A percentile compares a stretch with the other conserved stretches of the same genome.
Conservation (phyloP, 2,329 filamentous ascomycete species). For the Tolypocladium guangdongense region DNA sequence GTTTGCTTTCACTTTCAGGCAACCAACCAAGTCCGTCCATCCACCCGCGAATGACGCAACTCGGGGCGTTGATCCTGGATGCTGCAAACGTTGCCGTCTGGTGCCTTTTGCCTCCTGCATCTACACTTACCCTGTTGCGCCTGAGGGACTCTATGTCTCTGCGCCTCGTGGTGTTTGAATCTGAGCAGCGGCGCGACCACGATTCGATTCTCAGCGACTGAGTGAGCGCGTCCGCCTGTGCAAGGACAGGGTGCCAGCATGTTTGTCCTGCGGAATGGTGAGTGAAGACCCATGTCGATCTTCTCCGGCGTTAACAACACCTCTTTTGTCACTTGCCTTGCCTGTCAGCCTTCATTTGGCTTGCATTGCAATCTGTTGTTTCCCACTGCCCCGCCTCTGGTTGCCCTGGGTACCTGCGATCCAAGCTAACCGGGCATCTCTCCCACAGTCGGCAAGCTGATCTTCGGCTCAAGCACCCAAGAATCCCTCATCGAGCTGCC, state of each 20-base stretch:
- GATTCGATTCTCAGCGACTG: neutral
- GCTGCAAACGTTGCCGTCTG: neutral
- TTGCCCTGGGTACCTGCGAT: no score
- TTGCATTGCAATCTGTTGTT: neutral
- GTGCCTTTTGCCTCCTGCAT: neutral
- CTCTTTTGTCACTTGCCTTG: neutral
- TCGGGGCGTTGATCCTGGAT: neutral
- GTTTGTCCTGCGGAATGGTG: slow-evolving; percentile 35
- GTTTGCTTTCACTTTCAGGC: neutral
- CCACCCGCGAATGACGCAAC: neutral
- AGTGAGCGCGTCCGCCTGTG: neutral
- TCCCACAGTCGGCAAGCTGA: slow-evolving; percentile 69
- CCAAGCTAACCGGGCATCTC: neutral
- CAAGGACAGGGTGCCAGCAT: slow-evolving; percentile 12
- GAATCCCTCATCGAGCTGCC: slow-evolving; percentile 90
- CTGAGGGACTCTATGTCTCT: neutral
- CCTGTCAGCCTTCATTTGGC: neutral
- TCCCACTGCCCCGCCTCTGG: neutral
- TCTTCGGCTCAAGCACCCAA: slow-evolving; percentile 79
- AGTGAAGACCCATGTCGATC: slow-evolving; percentile 12
- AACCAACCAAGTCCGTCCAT: neutral
- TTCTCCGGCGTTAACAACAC: no score
- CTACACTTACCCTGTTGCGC: neutral
- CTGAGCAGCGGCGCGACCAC: neutral
- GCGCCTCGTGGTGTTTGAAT: neutral